A percentile compares a stretch with the other conserved stretches of the same genome.
Conservation (phyloP, 1,284 basidiomycete genomes). For the Cryptococcus maquisensis region DNA sequence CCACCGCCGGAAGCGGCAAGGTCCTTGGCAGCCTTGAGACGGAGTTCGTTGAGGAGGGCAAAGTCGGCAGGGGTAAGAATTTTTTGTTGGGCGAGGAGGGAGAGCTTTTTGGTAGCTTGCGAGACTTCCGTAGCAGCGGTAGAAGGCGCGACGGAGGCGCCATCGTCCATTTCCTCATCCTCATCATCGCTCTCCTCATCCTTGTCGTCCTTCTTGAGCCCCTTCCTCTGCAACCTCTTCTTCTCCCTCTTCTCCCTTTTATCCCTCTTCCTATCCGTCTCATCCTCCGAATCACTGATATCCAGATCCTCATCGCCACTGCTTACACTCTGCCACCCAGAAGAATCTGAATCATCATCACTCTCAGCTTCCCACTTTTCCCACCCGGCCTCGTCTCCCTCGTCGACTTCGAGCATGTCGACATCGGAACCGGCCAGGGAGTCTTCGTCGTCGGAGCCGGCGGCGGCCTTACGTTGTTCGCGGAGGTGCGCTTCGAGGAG, state of each 20-base stretch:
- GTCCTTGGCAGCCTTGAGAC: conserved; percentile 71
- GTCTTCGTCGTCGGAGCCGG: conserved; percentile 52
- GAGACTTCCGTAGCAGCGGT: conserved; percentile 34
- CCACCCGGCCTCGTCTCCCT: conserved; percentile 81
- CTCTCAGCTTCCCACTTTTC: conserved; percentile 81
- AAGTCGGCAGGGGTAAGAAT: conserved; percentile 98
- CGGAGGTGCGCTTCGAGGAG: conserved; percentile 82
- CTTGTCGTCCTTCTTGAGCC: conserved; percentile 28
- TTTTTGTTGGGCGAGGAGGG: conserved; percentile 52
- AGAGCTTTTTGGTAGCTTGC: conserved; percentile 42
- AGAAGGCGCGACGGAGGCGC: conserved; percentile 39
- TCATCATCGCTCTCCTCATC: conserved; percentile 23
- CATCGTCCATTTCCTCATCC: conserved; percentile 37
- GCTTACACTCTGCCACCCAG: conserved; percentile 81
- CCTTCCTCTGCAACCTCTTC: conserved; percentile 39
- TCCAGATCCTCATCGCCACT: conserved; percentile 65
- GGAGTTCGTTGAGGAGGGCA: conserved; percentile 83
- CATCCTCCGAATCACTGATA: conserved; percentile 84
- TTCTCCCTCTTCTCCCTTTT: conserved; percentile 46
- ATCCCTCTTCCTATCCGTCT: conserved; percentile 50
- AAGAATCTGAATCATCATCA: conserved; percentile 59
- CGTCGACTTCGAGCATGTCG: conserved; percentile 64
- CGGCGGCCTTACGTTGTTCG: conserved; percentile 63
- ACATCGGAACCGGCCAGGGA: conserved; percentile 50
- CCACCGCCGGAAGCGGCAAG: conserved; percentile 64